Conservation (phyloP, 1,284 basidiomycete genomes). For the Boletus mariae region DNA sequence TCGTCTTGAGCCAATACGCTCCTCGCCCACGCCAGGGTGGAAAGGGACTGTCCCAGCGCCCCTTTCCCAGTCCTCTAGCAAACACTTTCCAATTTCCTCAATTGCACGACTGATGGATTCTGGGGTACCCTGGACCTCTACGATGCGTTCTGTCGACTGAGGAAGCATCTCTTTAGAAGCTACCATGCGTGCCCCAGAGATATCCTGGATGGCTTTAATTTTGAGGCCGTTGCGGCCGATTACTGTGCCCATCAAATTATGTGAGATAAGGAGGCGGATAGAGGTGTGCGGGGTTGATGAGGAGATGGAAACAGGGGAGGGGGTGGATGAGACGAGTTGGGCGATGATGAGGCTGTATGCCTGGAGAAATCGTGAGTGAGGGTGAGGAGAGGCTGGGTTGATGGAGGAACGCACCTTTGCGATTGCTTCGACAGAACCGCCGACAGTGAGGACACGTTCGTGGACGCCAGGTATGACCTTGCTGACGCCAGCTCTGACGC, state of each 20-base stretch:
- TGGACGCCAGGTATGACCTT: conserved; percentile 97
- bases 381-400: conserved; percentile 1
- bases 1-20: conserved; percentile 53
- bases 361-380: conserved; percentile 38
- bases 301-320: conserved; percentile 59
- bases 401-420: conserved; percentile 62
- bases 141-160: conserved; percentile 96
- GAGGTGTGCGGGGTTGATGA: conserved; percentile 77
- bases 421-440: conserved; percentile 87
- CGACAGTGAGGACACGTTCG: conserved; percentile 94
- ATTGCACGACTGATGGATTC: conserved; percentile 91
- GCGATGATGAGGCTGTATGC: conserved; percentile 94
- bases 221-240: conserved; percentile 96
- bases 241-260: conserved; percentile 99
- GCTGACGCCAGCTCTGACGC: conserved; percentile 97
- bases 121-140: conserved; percentile 92
- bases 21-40: conserved; percentile 86
- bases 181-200: conserved; percentile 94
- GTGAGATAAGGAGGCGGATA: conserved; percentile 93
- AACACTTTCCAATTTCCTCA: conserved; percentile 91
- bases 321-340: conserved; percentile 81
- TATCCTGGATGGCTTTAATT: conserved; percentile 99
- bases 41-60: conserved; percentile 91
- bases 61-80: conserved; percentile 96
- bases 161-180: conserved; percentile 99